phyloP scores from a whole-genome alignment of 2,329 filamentous ascomycete species.

The Penicillium frequentans region DNA sequence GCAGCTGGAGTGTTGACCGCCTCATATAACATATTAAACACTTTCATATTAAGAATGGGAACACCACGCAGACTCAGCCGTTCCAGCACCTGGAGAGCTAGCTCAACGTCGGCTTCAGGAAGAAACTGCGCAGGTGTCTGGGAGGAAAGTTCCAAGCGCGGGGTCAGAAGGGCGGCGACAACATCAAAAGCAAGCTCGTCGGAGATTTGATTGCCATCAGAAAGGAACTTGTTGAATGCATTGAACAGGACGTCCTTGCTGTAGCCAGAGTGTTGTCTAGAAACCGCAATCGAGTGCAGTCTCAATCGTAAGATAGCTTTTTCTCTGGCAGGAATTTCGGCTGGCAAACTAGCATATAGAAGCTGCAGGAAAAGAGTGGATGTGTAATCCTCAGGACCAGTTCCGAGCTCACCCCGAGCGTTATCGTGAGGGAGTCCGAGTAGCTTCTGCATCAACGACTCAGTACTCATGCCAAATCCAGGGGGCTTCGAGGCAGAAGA shows the following conservation, averaged over 20 bases:
- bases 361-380: conserved; percentile 46
- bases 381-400: conserved; percentile 33
- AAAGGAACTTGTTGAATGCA: conserved; percentile 36
- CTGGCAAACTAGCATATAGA: conserved; percentile 36
- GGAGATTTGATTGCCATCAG: conserved; percentile 36
- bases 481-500: not conserved
- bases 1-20: conserved; percentile 37
- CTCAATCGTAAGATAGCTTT: conserved; percentile 35
- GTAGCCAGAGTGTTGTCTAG: conserved; percentile 41
- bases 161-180: conserved; percentile 38
- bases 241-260: conserved; percentile 32
- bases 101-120: conserved; percentile 30
- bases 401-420: conserved; percentile 37
- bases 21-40: conserved; percentile 49
- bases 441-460: conserved; percentile 29
- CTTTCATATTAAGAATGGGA: conserved; percentile 44
- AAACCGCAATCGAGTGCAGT: conserved; percentile 39
- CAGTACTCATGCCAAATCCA: conserved; percentile 12
- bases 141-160: conserved; percentile 9
- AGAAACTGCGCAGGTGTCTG: conserved; percentile 13
- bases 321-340: conserved; percentile 27
- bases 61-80: conserved; percentile 43
- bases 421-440: conserved; percentile 31
- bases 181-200: conserved; percentile 35
- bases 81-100: conserved; percentile 44